A percentile compares a stretch with the other conserved stretches of the same genome.
Conservation (phyloP, 2,329 filamentous ascomycete genomes). For the Botrytis cinerea region DNA sequence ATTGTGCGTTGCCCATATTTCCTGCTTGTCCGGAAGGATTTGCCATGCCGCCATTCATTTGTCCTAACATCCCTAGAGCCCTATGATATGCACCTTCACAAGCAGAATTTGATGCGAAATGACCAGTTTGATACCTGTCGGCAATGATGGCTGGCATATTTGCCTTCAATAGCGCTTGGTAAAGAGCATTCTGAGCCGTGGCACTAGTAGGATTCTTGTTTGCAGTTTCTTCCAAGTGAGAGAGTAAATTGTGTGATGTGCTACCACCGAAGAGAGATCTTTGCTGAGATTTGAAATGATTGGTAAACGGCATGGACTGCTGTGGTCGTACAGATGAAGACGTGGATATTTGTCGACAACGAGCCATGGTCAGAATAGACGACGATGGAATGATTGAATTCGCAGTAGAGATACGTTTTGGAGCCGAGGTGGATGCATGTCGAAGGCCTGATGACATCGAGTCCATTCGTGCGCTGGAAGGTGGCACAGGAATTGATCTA, state of each 20-base stretch:
- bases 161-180: conserved; percentile 83
- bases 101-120: conserved; percentile 77
- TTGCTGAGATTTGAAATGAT: conserved; percentile 28
- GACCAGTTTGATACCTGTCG: conserved; percentile 83
- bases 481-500: conserved; percentile 25
- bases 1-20: conserved; percentile 59
- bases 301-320: conserved; percentile 25
- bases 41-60: conserved; percentile 40
- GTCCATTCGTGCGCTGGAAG: conserved; percentile 25
- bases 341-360: conserved; percentile 35
- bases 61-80: conserved; percentile 66
- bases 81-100: conserved; percentile 79
- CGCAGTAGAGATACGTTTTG: conserved; percentile 28
- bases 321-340: conserved; percentile 30
- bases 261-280: conserved; percentile 36
- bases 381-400: conserved; percentile 31
- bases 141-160: conserved; percentile 93
- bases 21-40: conserved; percentile 35
- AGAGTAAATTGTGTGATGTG: conserved; percentile 64
- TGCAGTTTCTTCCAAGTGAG: conserved; percentile 84
- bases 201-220: conserved; percentile 90
- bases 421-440: neutral
- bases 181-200: conserved; percentile 89
- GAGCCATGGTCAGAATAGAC: conserved; percentile 24
- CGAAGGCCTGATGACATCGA: neutral